Conservation (phyloP, 768 basidiomycete genomes). For the Boletus sp. region DNA sequence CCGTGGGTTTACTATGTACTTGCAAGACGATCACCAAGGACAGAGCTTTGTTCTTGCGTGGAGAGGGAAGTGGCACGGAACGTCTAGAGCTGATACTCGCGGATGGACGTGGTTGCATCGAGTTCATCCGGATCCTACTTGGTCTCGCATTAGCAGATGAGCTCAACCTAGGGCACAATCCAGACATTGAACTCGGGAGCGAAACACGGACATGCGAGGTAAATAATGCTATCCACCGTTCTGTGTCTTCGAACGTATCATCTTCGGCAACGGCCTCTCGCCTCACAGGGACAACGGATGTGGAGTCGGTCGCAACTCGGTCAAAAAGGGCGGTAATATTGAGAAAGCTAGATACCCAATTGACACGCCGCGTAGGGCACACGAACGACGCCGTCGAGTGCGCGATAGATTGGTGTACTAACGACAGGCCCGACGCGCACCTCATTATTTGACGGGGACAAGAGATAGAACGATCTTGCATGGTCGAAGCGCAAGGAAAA, state of each 20-base stretch:
- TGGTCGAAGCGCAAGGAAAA: background rate
- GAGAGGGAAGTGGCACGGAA: constrained; percentile 12
- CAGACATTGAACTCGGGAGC: background rate
- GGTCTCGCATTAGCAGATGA: constrained; percentile 5
- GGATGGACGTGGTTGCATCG: too few species aligned
- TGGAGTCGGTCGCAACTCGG: background rate
- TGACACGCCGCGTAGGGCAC: background rate
- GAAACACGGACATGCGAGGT: background rate
- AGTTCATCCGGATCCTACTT: too few species aligned
- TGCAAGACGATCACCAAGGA: background rate
- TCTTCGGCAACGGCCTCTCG: background rate
- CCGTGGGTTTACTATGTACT: constrained; percentile 7
- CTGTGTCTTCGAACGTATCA: background rate
- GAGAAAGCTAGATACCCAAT: background rate
- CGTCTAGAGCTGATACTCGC: too few species aligned
- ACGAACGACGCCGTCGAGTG: background rate
- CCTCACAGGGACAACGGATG: background rate
- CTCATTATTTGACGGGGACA: background rate
- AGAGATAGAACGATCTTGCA: background rate
- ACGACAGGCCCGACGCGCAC: background rate
- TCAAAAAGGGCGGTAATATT: background rate
- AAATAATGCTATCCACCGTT: too few species aligned
- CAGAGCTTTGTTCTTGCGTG: constrained; percentile 3
- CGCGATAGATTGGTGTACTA: constrained; percentile 1
- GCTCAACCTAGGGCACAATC: constrained; percentile 3